Evolutionary conservation across 2,329 filamentous ascomycete genomes (phyloP), one percentile per base, ranked within the genome.

Genomic region (Sporothrix euskadiensis): DNA sequence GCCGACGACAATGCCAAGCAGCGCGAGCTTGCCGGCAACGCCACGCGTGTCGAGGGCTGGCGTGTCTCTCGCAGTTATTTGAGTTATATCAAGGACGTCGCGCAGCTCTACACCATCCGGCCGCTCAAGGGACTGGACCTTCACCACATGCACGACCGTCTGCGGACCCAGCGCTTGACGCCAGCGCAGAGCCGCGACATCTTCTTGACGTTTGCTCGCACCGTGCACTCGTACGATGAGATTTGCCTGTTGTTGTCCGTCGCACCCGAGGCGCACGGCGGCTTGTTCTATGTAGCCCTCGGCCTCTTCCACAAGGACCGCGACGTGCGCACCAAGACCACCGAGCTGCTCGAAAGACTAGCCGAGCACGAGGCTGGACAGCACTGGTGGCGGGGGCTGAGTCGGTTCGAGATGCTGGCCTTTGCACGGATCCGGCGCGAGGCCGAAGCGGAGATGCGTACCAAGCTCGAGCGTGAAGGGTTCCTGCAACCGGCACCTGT

Each of bases 21-120:
- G 78, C 91, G 91, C 78, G 96, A 99, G 82, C 88, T 99, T 52
- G 92, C 94, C 19, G 95, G 94, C 3, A 97, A 97, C 75, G 94
- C 96, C 65, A 94, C 93, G 73, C 88, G 96, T 73, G 97, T 99
- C 75, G 96, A 99, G 83, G 96, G 95, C 73, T 99, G 96, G 96
- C 90, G 96, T 77, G 97, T 94, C 76, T 98, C 96, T 0, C 88
- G 96, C 75, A 97, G 93, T 79, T 99, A 99, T 80, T 97, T 97
- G 83, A 94, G 93, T 77, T 98, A 94, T 80, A 95, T 98, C 76
- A 93, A 97, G 89, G 90, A 92, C 80, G 84, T 91, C 73, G 89
- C 89, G 49, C 88, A 89, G 77, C 80, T 90, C 16, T 91, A 91
- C 80, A 88, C 85, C 2, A 82, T 89, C 74, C 85, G 89, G 56